Conservation (phyloP, 2,329 filamentous ascomycete species). For the Cladosporium colombiae region DNA sequence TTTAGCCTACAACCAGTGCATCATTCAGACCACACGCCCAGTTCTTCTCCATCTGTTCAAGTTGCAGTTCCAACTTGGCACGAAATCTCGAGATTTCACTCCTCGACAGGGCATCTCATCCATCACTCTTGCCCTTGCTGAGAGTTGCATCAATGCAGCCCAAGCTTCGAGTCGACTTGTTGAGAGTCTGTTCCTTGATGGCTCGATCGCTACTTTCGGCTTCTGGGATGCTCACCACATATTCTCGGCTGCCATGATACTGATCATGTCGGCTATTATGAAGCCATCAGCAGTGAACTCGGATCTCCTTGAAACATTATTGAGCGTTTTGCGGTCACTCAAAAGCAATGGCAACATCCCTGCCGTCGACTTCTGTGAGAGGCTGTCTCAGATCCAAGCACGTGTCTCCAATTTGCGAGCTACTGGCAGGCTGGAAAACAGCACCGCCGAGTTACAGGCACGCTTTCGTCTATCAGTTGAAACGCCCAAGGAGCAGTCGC, state of each 20-base stretch:
- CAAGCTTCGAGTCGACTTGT: constrained; percentile 48
- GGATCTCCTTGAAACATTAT: constrained; percentile 45
- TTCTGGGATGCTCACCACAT: constrained; percentile 52
- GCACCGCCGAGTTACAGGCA: background rate
- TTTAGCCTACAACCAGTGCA: constrained; percentile 40
- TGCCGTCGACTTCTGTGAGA: constrained; percentile 45
- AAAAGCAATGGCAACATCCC: constrained; percentile 46
- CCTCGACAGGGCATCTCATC: constrained; percentile 30
- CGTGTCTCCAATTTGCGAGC: constrained; percentile 12
- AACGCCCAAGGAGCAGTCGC: background rate
- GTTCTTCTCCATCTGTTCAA: constrained; percentile 39
- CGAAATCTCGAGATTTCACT: background rate
- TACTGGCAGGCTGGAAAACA: constrained; percentile 1
- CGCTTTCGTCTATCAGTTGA: constrained; percentile 1
- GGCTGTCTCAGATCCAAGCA: constrained; percentile 38
- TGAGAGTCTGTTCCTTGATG: constrained; percentile 50
- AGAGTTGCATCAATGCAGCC: constrained; percentile 49
- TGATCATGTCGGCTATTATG: constrained; percentile 45
- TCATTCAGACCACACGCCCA: constrained; percentile 39
- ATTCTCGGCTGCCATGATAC: constrained; percentile 49
- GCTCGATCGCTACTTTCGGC: constrained; percentile 50
- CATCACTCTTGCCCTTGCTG: constrained; percentile 35
- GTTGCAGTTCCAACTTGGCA: constrained; percentile 20
- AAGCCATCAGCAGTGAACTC: constrained; percentile 38
- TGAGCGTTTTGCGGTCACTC: constrained; percentile 44